A percentile compares a stretch with the other conserved stretches of the same genome.
Evolutionary conservation across 1,284 basidiomycete genomes (phyloP).

Genomic region (Moniliophthora roreri): DNA sequence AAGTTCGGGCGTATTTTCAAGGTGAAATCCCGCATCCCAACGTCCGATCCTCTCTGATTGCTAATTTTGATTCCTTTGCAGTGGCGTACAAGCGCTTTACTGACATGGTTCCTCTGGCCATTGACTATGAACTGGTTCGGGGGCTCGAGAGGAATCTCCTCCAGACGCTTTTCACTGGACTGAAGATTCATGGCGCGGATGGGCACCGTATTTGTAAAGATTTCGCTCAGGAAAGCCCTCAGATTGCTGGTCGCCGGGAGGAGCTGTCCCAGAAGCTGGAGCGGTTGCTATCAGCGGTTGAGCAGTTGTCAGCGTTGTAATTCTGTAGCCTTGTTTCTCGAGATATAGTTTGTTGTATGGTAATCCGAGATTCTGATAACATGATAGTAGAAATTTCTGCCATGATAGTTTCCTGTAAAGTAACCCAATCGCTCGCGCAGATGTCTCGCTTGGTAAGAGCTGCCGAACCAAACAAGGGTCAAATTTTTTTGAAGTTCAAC

Average conservation of each 20-base stretch:
- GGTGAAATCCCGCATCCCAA: no score
- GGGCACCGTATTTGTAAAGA: constrained; percentile 49
- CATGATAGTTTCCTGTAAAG: no score
- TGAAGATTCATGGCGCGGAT: constrained; percentile 46
- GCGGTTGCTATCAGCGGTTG: constrained; percentile 48
- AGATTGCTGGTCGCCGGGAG: constrained; percentile 43
- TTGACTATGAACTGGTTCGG: constrained; percentile 62
- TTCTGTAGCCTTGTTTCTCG: no score
- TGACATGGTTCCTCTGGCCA: constrained; percentile 61
- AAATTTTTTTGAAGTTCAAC: no score
- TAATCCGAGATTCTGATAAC: no score
- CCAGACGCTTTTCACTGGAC: constrained; percentile 35
- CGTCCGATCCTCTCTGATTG: no score
- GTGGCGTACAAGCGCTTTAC: constrained; percentile 70
- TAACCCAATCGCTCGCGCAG: no score
- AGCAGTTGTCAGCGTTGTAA: constrained; percentile 36
- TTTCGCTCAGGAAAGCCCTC: constrained; percentile 54
- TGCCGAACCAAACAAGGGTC: no score
- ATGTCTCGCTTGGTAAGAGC: no score
- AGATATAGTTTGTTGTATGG: no score
- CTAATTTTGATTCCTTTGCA: constrained; percentile 23
- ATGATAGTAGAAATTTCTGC: no score
- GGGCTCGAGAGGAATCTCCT: constrained; percentile 43
- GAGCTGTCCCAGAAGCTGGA: constrained; percentile 54
- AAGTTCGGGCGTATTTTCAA: constrained; percentile 51